Evolutionary conservation across 352 stramenopile genomes (phyloP), one percentile per base, ranked within the genome.

Genomic region (Phytopythium delawarense): DNA sequence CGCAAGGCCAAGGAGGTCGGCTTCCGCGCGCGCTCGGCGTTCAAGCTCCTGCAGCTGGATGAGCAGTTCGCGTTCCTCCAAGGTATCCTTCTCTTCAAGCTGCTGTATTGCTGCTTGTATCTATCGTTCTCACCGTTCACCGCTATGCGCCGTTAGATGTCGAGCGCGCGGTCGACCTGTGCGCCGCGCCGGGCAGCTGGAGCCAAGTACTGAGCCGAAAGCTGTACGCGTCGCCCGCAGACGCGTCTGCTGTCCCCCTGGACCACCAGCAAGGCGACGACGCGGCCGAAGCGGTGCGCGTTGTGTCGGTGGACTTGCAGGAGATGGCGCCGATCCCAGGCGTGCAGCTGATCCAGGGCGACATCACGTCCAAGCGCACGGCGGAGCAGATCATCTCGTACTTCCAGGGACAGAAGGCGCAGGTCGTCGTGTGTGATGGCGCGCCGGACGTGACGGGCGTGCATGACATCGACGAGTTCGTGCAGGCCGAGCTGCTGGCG

Each of bases 361-460:
- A 94, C 69, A 99, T 99, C 72, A 99, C 97, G 46, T 97, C 88
- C 11, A 87, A 97, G 61, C 81, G 88, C 55, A 99, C 97, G n/a
- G 96, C 96, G 1, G 81, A 97, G 65, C 74, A 92, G 61, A 99
- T 99, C 69, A 97, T 99, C 60, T 50, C 79, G 34, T 76, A 97
- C 69, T 99, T 99, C 71, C 63, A 90, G 23, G 97, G 96, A 23
- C 62, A 92, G 28, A 89, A 96, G 49, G 97, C 97, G 13, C 94
- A 99, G 69, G 72, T 99, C 11, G 97, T 99, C 7, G 91, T 99
- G 48, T 99, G 96, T 60, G 98, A 99, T 72, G 98, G 98, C 51
- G 98, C 98, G 13, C 98, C 98, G 0, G 98, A 99, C 70, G 97
- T 99, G n/a, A 99, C 97, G 4, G 96, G 97, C n/a, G 85, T 99